Evolutionary conservation across 2,329 filamentous ascomycete species (phyloP).

Genomic region (Colletotrichum cordylinicola): DNA sequence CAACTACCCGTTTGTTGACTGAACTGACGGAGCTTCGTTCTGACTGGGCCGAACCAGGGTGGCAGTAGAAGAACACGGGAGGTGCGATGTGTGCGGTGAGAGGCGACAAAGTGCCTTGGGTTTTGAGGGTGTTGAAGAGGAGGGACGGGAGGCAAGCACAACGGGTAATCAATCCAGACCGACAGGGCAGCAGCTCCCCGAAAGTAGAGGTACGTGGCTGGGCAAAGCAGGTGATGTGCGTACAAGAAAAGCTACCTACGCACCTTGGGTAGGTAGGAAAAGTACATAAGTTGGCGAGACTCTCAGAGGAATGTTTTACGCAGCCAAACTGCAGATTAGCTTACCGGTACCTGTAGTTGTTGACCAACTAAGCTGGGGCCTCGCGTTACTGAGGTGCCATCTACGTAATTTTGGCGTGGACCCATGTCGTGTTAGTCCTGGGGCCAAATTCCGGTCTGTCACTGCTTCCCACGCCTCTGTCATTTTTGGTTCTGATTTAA

Average conservation of each 20-base stretch:
- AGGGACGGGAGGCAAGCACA: background rate
- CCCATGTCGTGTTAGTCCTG: slow-evolving; percentile 3
- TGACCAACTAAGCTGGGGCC: background rate
- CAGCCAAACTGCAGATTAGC: background rate
- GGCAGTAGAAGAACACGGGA: background rate
- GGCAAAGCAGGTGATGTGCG: background rate
- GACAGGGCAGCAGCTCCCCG: background rate
- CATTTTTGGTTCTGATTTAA: background rate
- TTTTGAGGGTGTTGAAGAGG: background rate
- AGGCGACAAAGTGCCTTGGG: background rate
- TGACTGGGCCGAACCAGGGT: background rate
- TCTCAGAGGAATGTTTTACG: background rate
- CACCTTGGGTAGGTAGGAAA: background rate
- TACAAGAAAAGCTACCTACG: background rate
- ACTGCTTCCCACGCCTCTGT: background rate
- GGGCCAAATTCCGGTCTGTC: background rate
- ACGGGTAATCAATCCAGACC: background rate
- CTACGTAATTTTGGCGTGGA: slow-evolving; percentile 9
- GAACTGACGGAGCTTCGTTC: background rate
- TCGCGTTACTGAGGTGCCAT: background rate
- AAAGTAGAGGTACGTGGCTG: background rate
- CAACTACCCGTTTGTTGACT: background rate
- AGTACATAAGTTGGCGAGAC: background rate
- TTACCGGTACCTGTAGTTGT: background rate
- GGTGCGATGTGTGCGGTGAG: background rate